These are phyloP conservation scores for Funneliformis geosporum DNA, from an alignment of 192 early-diverging fungal genomes.

Conservation along the genomic window DNA sequence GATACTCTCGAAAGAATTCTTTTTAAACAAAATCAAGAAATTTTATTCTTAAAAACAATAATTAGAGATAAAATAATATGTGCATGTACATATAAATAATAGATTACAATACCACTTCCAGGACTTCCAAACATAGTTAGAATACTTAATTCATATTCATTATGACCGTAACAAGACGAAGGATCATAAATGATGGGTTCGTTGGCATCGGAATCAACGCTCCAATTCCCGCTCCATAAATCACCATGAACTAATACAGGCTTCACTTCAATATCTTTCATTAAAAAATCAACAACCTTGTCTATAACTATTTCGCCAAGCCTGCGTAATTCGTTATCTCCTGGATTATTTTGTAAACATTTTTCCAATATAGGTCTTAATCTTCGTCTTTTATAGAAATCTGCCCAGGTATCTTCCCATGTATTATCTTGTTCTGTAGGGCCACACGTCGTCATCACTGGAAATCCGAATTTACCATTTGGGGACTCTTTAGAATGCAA, in stretches of 20 bases:
- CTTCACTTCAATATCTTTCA: slow-evolving; percentile 23
- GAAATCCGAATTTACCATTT: slow-evolving; percentile 35
- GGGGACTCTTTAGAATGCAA: slow-evolving; percentile 31
- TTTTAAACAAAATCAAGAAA: neutral
- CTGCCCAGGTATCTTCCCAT: slow-evolving; percentile 33
- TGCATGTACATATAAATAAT: neutral
- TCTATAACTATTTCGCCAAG: slow-evolving; percentile 24
- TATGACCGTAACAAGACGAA: slow-evolving; percentile 36
- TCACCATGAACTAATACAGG: slow-evolving; percentile 40
- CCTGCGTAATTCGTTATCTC: slow-evolving; percentile 11
- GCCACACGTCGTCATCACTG: slow-evolving; percentile 32
- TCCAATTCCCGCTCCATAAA: slow-evolving; percentile 40
- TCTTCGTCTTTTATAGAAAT: slow-evolving; percentile 31
- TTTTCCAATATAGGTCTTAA: slow-evolving; percentile 22
- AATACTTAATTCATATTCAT: slow-evolving; percentile 35
- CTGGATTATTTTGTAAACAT: slow-evolving; percentile 15
- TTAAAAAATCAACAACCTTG: slow-evolving; percentile 28
- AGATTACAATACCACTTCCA: slow-evolving; percentile 9
- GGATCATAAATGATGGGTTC: slow-evolving; percentile 38
- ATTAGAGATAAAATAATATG: neutral
- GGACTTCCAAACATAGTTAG: slow-evolving; percentile 37
- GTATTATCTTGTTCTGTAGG: slow-evolving; percentile 38
- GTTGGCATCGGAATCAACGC: slow-evolving; percentile 25
- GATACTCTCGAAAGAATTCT: slow-evolving; percentile 39
- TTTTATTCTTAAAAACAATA: neutral